Percentiles rank a stretch among this genome's conserved stretches.
Conservation (phyloP, 2,329 filamentous ascomycete genomes). For the Clarireedia homoeocarpa region DNA sequence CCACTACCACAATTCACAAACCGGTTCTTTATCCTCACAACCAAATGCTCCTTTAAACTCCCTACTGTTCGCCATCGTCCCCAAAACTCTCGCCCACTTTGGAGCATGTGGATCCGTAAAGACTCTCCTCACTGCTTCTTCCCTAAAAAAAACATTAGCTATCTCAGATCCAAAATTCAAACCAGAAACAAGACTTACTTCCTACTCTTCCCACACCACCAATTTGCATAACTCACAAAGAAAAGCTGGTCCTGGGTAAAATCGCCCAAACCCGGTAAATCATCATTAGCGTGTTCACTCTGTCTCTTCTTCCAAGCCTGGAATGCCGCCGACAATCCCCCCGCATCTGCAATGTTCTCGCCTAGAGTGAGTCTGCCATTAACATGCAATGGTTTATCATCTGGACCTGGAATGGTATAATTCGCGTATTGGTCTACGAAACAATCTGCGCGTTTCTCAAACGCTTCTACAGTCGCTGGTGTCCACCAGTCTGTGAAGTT, state of each 20-base stretch:
- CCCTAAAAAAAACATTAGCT: constrained; percentile 19
- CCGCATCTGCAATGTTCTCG: constrained; percentile 67
- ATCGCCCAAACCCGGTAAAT: constrained; percentile 47
- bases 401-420: constrained; percentile 48
- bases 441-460: constrained; percentile 52
- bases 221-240: constrained; percentile 56
- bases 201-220: constrained; percentile 59
- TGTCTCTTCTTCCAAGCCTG: constrained; percentile 57
- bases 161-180: no score
- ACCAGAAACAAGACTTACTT: constrained; percentile 25
- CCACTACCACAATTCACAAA: constrained; percentile 59
- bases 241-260: constrained; percentile 64
- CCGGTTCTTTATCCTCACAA: constrained; percentile 56
- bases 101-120: constrained; percentile 61
- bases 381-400: constrained; percentile 50
- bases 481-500: constrained; percentile 64
- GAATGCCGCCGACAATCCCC: constrained; percentile 55
- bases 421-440: constrained; percentile 61
- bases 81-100: constrained; percentile 50
- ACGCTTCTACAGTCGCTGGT: constrained; percentile 47
- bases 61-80: constrained; percentile 58
- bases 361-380: constrained; percentile 56
- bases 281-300: constrained; percentile 38
- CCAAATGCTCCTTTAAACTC: constrained; percentile 61
- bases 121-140: constrained; percentile 47